These are phyloP conservation scores for Boletus vinaceobasis DNA, from an alignment of 768 basidiomycete species.

Conservation along the genomic window DNA sequence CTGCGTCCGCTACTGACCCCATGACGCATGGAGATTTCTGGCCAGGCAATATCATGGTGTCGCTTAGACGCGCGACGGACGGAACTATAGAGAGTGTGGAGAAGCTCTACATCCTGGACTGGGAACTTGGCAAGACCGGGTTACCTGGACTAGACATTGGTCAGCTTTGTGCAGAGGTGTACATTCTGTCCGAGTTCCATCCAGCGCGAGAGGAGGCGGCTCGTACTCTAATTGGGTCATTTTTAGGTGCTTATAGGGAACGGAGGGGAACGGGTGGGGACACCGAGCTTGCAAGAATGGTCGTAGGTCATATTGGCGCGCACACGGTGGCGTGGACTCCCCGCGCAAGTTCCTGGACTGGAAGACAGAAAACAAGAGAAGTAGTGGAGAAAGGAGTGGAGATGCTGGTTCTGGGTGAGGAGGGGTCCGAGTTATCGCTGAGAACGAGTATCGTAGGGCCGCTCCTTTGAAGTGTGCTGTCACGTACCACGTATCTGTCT, in stretches of 20 bases:
- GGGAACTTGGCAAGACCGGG: slow-evolving; percentile 63
- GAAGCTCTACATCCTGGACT: slow-evolving; percentile 54
- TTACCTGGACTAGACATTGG: slow-evolving; percentile 57
- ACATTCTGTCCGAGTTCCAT: slow-evolving; percentile 47
- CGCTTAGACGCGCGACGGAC: slow-evolving; percentile 26
- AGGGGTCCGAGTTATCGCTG: slow-evolving; percentile 26
- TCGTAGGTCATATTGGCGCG: slow-evolving; percentile 49
- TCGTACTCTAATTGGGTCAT: slow-evolving; percentile 37
- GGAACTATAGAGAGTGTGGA: slow-evolving; percentile 31
- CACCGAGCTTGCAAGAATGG: slow-evolving; percentile 31
- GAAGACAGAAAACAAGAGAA: slow-evolving; percentile 43
- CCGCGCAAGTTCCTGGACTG: slow-evolving; percentile 45
- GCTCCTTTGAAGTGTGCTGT: slow-evolving; percentile 10
- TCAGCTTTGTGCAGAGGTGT: slow-evolving; percentile 61
- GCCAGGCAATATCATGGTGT: slow-evolving; percentile 65
- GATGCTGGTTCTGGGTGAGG: slow-evolving; percentile 36
- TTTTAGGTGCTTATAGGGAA: slow-evolving; percentile 45
- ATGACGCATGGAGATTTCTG: slow-evolving; percentile 60
- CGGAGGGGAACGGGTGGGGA: slow-evolving; percentile 16
- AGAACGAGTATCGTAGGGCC: slow-evolving; percentile 30
- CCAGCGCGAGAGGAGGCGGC: slow-evolving; percentile 38
- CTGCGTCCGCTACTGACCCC: slow-evolving; percentile 26
- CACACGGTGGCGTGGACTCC: slow-evolving; percentile 55
- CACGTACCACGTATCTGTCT: neutral
- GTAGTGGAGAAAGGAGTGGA: slow-evolving; percentile 50